Evolutionary conservation across 2,329 filamentous ascomycete genomes (phyloP).

Genomic region (Ramularia endophylla): DNA sequence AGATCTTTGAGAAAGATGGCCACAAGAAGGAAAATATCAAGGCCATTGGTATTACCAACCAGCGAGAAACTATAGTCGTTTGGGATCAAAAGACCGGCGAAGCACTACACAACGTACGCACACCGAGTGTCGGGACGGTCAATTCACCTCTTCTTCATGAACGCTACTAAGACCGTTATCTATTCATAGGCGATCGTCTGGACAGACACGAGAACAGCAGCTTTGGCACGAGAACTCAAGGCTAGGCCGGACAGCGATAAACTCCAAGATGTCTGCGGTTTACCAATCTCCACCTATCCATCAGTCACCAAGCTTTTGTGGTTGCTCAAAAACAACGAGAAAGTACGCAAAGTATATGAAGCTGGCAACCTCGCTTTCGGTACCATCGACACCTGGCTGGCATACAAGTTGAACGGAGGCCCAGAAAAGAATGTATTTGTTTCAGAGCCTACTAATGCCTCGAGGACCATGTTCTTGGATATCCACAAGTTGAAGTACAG

Average conservation of each 20-base stretch:
- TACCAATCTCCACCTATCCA: conserved; percentile 83
- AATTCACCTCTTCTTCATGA: no score
- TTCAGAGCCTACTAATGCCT: conserved; percentile 83
- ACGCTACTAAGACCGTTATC: no score
- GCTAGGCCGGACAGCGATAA: conserved; percentile 59
- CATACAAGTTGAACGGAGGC: conserved; percentile 77
- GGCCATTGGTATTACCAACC: conserved; percentile 80
- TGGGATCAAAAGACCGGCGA: conserved; percentile 80
- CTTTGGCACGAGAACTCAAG: conserved; percentile 72
- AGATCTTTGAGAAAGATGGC: conserved; percentile 63
- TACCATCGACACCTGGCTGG: conserved; percentile 82
- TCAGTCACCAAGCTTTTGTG: conserved; percentile 84
- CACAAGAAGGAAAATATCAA: conserved; percentile 63
- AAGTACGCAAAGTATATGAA: conserved; percentile 68
- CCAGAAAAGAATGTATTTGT: conserved; percentile 61
- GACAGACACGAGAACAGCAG: conserved; percentile 77
- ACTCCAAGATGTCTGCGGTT: conserved; percentile 65
- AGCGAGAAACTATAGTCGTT: conserved; percentile 79
- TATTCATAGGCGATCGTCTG: conserved; percentile 63
- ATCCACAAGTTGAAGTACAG: conserved; percentile 76
- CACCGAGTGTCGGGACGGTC: no score
- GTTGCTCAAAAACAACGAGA: conserved; percentile 66
- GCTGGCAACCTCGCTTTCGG: conserved; percentile 78
- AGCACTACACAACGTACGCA: conserved; percentile 58
- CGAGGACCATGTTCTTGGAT: conserved; percentile 93